Evolutionary conservation across 345 rosid genomes (phyloP).

Genomic region (Gossypium longicalyx): DNA sequence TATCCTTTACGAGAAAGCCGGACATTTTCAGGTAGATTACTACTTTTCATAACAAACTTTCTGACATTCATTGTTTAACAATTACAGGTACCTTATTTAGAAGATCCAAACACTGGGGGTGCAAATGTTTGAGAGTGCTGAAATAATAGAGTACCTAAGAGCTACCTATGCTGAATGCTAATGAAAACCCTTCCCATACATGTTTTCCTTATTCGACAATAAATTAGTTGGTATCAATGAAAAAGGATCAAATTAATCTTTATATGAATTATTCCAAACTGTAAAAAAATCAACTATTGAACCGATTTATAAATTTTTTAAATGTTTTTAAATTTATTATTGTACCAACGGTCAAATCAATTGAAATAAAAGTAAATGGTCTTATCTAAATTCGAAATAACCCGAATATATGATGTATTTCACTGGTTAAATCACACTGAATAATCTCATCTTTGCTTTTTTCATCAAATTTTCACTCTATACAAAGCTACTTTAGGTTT

Average conservation of each 20-base stretch:
- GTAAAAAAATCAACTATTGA: too few species aligned
- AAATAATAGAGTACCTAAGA: constrained; percentile 65
- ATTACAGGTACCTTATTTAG: constrained; percentile 62
- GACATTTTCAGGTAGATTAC: constrained; percentile 67
- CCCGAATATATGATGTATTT: not conserved
- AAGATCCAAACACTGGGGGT: constrained; percentile 92
- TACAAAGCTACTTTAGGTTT: constrained; percentile 19
- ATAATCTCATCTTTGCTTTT: not conserved
- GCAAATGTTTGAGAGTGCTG: constrained; percentile 90
- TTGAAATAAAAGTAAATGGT: too few species aligned
- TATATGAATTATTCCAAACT: too few species aligned
- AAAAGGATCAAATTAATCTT: too few species aligned
- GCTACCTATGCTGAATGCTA: constrained; percentile 55
- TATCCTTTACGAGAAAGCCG: constrained; percentile 45
- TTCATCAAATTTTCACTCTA: not conserved
- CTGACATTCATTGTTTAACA: constrained; percentile 20
- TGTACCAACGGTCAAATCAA: too few species aligned
- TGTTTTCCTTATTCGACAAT: not conserved
- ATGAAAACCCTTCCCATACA: not conserved
- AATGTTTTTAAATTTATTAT: too few species aligned
- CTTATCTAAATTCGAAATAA: too few species aligned
- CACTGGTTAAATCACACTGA: not conserved
- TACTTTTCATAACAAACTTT: not conserved
- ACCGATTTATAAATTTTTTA: too few species aligned
- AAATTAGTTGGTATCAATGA: not conserved